Conservation (phyloP, 2,329 filamentous ascomycete genomes). For the Bertia moriformis region DNA sequence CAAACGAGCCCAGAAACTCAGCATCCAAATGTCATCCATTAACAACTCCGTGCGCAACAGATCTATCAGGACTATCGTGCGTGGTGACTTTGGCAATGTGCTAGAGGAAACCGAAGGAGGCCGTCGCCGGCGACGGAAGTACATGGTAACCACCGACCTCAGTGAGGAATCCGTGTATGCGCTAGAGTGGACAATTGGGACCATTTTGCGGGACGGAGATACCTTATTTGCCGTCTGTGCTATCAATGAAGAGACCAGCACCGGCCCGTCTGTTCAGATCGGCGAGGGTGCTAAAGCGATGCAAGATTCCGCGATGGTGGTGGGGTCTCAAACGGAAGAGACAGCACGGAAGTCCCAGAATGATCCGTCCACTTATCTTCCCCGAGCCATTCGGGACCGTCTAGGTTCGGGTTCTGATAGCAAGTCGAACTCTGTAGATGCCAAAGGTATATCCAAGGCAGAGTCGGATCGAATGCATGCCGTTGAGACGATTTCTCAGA, state of each 20-base stretch:
- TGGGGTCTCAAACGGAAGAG: neutral
- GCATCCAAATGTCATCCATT: neutral
- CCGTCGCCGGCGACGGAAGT: neutral
- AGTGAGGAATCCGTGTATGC: neutral
- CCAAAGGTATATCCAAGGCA: constrained; percentile 12
- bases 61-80: neutral
- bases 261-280: neutral
- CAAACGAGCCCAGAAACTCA: neutral
- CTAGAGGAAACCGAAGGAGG: neutral
- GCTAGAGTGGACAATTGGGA: neutral
- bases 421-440: constrained; percentile 1
- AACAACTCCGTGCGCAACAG: neutral
- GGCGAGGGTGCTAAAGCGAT: neutral
- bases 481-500: constrained; percentile 41
- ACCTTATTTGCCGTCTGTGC: neutral
- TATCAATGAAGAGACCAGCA: neutral
- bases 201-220: neutral
- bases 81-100: neutral
- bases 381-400: neutral
- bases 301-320: neutral
- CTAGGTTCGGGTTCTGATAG: neutral
- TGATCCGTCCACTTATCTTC: neutral
- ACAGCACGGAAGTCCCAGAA: neutral
- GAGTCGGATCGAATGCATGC: constrained; percentile 46
- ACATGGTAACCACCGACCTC: neutral